Evolutionary conservation across 148 eudicot species (phyloP), one percentile per base, ranked within the genome.

Genomic region (Chenopodium album): DNA sequence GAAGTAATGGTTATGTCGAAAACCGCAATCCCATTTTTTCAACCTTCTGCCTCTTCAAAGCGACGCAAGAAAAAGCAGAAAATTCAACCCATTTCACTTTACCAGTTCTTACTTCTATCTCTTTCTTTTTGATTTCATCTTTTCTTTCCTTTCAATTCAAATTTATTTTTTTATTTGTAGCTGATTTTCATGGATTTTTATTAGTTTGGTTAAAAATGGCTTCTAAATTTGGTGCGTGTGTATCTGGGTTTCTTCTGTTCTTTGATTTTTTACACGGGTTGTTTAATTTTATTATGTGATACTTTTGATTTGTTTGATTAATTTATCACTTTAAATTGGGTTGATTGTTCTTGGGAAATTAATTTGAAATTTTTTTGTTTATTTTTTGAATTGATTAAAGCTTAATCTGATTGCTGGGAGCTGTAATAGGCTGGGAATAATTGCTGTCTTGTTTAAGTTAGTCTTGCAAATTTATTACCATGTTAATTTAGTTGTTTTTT

Each of bases 1-100:
- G 59, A 75, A 72, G 85, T 62, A 50, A 75, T 82, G 84, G 84
- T 68, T 72, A 80, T 80, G 83, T 44, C 86, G 13, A 50, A 22
- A 50, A 73, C 80, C 77, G 79, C 85, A 73, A 80, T 26, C 62
- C 66, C 75, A 67, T 66, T 65, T 28, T 71, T 23, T 65, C 72
- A 20, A 9, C 85, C 63, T 20, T 56, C 79, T 28, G 0, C 82
- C 71, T 69, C 68, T 60, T 82, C 71, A 13, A 72, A n/a, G 14
- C 86, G 23, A 67, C 79, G 50, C 79, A 75, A 71, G 2, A 29
- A 46, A 64, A 56, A 17, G 62, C 62, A 2, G 3, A 56, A 41
- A 56, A 56, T 56, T 56, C 62, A 56, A 56, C 62, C 22, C 62
- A 14, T 56, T 56, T 56, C 17, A 56, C 5, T 5, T 56, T 10